Conservation (phyloP, 73 alveolate genomes). For the Tetrahymena elliotti region DNA sequence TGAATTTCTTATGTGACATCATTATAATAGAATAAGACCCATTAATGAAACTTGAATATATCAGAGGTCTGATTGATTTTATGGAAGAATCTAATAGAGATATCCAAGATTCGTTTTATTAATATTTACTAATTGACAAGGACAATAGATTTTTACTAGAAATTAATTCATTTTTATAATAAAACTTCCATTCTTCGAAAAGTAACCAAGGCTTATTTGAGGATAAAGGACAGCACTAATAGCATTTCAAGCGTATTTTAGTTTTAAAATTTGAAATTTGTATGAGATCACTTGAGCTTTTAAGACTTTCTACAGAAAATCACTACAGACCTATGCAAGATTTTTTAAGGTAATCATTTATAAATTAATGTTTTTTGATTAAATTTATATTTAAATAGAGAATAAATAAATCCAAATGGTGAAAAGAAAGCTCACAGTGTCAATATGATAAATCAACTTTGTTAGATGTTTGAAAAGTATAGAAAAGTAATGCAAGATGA, state of each 20-base stretch:
- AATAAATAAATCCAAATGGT: background rate
- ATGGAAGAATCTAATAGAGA: background rate
- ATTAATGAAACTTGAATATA: background rate
- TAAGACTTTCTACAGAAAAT: background rate
- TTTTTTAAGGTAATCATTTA: background rate
- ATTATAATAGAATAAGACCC: background rate
- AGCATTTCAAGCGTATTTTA: background rate
- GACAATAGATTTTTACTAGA: background rate
- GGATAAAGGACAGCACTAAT: background rate
- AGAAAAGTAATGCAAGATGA: background rate
- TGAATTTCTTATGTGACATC: background rate
- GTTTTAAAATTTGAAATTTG: background rate
- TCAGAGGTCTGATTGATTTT: background rate
- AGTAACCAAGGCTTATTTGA: background rate
- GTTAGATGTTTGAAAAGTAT: background rate
- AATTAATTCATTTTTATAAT: background rate
- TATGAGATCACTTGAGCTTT: background rate
- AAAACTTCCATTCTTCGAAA: background rate
- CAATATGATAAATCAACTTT: background rate
- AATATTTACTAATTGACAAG: background rate
- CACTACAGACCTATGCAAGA: slow-evolving; percentile 2
- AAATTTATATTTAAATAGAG: background rate
- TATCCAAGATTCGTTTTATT: background rate
- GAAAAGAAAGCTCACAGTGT: background rate
- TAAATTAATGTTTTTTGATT: too few species aligned